Evolutionary conservation across 176 grass and related monocot species (phyloP).

Genomic region (Zizania latifolia): DNA sequence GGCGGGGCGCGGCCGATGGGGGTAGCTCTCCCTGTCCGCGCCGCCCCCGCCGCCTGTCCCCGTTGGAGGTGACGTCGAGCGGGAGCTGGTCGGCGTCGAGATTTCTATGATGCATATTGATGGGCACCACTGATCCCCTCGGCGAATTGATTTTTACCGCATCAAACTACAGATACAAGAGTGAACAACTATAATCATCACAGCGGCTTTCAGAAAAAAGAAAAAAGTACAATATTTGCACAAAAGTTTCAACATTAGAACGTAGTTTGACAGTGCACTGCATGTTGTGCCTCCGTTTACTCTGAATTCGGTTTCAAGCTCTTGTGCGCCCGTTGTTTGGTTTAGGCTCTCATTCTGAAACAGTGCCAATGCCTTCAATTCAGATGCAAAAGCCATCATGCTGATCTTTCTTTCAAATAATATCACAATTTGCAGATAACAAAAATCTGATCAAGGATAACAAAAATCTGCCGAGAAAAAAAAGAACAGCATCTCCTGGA

Average conservation of each 20-base stretch:
- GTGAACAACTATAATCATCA: not conserved
- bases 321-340: not conserved
- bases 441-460: not conserved
- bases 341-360: not conserved
- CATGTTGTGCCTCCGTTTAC: not conserved
- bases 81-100: not conserved
- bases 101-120: no score
- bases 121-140: not conserved
- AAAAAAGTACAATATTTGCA: not conserved
- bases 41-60: no score
- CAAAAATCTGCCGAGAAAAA: not conserved
- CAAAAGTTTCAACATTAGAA: not conserved
- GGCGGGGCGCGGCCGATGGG: no score
- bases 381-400: not conserved
- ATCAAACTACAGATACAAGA: not conserved
- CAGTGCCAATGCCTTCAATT: not conserved
- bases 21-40: no score
- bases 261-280: not conserved
- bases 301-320: not conserved
- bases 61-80: slow-evolving; percentile 54
- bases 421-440: not conserved
- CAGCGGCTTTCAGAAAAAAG: not conserved
- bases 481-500: not conserved
- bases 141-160: not conserved
- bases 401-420: not conserved